These are phyloP conservation scores for Xerocomellus chrysenteron DNA, from an alignment of 768 basidiomycete species.

Conservation along the genomic window DNA sequence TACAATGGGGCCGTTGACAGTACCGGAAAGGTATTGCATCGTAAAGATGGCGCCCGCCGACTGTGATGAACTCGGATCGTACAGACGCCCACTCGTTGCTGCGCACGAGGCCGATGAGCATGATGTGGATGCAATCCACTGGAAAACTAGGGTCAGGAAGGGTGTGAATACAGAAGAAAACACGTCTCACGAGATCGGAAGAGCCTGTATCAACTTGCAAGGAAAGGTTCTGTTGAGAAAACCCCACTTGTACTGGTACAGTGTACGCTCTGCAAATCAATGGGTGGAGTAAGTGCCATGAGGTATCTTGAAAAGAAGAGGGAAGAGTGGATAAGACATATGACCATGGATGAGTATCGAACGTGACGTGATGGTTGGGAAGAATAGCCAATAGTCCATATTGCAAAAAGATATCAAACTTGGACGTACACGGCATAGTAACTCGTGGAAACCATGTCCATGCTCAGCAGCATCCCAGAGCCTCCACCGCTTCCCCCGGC, in stretches of 20 bases:
- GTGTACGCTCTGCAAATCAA: slow-evolving; percentile 57
- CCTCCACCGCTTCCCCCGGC: slow-evolving; percentile 47
- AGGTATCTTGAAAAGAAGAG: not conserved
- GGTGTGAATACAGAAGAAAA: not conserved
- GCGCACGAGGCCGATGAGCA: slow-evolving; percentile 58
- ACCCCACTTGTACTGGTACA: slow-evolving; percentile 56
- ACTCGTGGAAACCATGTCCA: slow-evolving; percentile 54
- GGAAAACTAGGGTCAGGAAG: slow-evolving; percentile 1
- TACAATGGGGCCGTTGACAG: slow-evolving; percentile 59
- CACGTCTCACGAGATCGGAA: slow-evolving; percentile 63
- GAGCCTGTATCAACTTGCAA: slow-evolving; percentile 83
- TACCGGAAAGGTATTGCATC: slow-evolving; percentile 61
- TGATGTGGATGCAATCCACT: slow-evolving; percentile 76
- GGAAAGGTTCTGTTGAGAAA: slow-evolving; percentile 47
- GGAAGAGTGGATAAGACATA: not conserved
- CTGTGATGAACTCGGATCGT: slow-evolving; percentile 52
- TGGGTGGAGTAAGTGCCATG: not conserved
- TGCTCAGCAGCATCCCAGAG: slow-evolving; percentile 56
- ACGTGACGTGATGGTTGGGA: not conserved
- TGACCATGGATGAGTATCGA: not conserved
- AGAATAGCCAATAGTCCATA: not conserved
- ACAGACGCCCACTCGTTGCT: slow-evolving; percentile 45
- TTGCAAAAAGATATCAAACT: not conserved
- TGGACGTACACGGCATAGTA: slow-evolving; percentile 53
- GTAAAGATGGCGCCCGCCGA: slow-evolving; percentile 44